Conservation (phyloP, 805 yeast species). For the Allodekkera sacchari region DNA sequence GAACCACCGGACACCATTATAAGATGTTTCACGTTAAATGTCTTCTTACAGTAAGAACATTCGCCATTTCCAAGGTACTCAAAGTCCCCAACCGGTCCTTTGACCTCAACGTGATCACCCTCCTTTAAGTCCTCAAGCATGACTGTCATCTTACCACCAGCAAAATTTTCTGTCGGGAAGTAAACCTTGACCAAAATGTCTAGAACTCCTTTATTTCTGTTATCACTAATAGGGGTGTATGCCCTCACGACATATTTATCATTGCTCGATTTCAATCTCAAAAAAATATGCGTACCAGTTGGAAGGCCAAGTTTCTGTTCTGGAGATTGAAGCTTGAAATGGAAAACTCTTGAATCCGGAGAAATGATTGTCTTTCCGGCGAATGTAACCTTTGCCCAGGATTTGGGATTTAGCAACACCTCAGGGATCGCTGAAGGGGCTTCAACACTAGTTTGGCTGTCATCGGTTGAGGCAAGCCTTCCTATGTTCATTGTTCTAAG, state of each 20-base stretch:
- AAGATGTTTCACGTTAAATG: constrained; percentile 17
- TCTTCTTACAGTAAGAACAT: constrained; percentile 6
- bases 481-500: constrained; percentile 22
- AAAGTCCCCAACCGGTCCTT: constrained; percentile 26
- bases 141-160: constrained; percentile 27
- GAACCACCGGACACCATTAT: constrained; percentile 49
- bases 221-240: constrained; percentile 26
- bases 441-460: too few species aligned
- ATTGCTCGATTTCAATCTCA: constrained; percentile 17
- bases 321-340: constrained; percentile 20
- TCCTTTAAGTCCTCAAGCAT: constrained; percentile 17
- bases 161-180: constrained; percentile 20
- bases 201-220: constrained; percentile 19
- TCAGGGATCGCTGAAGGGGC: constrained; percentile 2
- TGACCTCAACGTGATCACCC: constrained; percentile 20
- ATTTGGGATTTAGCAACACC: constrained; percentile 21
- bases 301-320: constrained; percentile 26
- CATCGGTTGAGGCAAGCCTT: constrained; percentile 1
- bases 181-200: constrained; percentile 26
- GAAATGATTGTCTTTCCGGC: constrained; percentile 17
- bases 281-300: constrained; percentile 25
- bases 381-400: constrained; percentile 21
- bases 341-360: constrained; percentile 23
- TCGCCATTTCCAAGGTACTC: constrained; percentile 16
- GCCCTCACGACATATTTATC: constrained; percentile 25